phyloP scores from a whole-genome alignment of 495 filamentous ascomycete species.

The Neurospora tetraspora region DNA sequence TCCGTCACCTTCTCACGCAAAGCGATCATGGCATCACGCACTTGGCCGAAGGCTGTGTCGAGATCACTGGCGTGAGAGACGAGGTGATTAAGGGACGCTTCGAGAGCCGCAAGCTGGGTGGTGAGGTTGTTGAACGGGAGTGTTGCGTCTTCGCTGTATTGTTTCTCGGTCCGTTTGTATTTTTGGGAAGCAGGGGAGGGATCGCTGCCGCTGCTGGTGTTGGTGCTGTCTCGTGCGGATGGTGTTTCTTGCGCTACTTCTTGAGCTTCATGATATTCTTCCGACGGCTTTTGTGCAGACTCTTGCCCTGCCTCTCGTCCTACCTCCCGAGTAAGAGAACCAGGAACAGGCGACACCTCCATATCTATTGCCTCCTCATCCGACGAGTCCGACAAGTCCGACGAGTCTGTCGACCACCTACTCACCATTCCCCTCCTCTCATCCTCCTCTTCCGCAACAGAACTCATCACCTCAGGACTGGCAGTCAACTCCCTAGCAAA shows the following conservation, averaged over 20 bases:
- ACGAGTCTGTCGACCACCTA: not conserved
- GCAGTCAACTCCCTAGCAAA: not conserved
- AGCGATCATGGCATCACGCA: not conserved
- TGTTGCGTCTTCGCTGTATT: fast-evolving
- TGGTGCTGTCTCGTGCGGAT: not conserved
- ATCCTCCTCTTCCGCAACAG: not conserved
- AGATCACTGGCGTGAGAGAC: not conserved
- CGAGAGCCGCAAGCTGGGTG: fast-evolving
- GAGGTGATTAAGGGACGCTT: not conserved
- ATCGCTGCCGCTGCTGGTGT: not conserved
- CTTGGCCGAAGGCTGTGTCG: not conserved
- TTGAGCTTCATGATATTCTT: not conserved
- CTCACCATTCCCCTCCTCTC: not conserved
- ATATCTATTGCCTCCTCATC: not conserved
- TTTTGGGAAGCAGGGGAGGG: not conserved
- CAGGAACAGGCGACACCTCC: not conserved
- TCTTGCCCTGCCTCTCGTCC: not conserved
- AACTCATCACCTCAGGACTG: not conserved
- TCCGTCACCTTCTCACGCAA: not conserved
- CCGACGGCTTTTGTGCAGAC: not conserved
- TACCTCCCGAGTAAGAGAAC: not conserved
- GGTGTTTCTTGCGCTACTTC: not conserved
- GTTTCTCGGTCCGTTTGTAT: not conserved
- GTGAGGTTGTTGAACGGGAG: not conserved
- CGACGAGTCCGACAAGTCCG: not conserved